A percentile compares a stretch with the other conserved stretches of the same genome.
These are phyloP conservation scores for Lenwebbia sp. DNA, from an alignment of 345 rosid genomes.

Conservation along the genomic window DNA sequence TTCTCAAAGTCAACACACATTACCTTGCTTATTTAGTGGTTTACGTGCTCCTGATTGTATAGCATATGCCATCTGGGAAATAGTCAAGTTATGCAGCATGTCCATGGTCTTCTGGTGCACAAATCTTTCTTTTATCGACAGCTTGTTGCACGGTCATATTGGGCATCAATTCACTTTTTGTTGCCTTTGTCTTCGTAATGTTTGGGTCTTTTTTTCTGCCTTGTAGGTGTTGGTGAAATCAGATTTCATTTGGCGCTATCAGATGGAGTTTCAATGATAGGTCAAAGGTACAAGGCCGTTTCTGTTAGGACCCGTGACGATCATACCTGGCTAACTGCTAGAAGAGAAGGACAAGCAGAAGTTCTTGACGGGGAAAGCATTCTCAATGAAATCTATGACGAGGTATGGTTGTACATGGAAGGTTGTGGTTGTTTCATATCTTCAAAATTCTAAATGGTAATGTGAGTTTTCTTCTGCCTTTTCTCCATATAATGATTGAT, in stretches of 20 bases:
- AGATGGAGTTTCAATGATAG: conserved; percentile 47
- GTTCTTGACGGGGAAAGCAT: conserved; percentile 60
- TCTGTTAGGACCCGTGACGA: conserved; percentile 26
- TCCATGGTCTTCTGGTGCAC: not conserved
- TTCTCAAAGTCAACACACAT: not conserved
- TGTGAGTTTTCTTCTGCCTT: not conserved
- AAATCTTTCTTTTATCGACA: not conserved
- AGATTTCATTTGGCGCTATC: conserved; percentile 55
- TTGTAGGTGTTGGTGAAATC: conserved; percentile 47
- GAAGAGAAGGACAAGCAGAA: conserved; percentile 46
- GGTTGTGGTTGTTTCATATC: not conserved
- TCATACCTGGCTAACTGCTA: conserved; percentile 59
- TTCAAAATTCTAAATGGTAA: not conserved
- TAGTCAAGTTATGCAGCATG: not conserved
- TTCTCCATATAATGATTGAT: not conserved
- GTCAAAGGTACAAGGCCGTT: conserved; percentile 51
- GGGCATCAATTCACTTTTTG: not conserved
- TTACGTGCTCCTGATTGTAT: not conserved
- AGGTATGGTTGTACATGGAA: conserved; percentile 25
- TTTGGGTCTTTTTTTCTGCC: not conserved
- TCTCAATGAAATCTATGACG: conserved; percentile 29
- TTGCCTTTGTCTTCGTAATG: not conserved
- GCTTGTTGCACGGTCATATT: not conserved
- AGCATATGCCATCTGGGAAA: not conserved
- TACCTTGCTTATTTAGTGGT: not conserved